These are phyloP conservation scores for Suhomyces xylopsoci DNA, from an alignment of 805 yeast species.

Conservation along the genomic window DNA sequence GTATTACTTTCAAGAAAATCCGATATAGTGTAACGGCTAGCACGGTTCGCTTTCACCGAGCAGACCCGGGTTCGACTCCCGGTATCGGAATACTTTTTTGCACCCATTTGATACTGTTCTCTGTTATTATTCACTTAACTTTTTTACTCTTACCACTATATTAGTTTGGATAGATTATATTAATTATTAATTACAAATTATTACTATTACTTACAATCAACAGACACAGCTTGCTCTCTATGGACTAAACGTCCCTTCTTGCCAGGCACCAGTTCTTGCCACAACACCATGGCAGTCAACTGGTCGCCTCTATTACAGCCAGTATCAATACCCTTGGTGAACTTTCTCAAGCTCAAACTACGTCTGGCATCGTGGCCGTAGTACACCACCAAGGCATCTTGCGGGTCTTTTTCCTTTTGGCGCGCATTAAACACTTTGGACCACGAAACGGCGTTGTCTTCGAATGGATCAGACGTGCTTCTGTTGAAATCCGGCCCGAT, in stretches of 20 bases:
- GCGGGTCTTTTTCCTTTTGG: conserved; percentile 32
- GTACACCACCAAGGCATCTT: conserved; percentile 46
- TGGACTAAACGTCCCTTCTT: conserved; percentile 14
- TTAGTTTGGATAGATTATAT: neutral
- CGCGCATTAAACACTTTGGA: conserved; percentile 51
- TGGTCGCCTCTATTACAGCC: conserved; percentile 77
- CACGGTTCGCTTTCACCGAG: conserved; percentile 84
- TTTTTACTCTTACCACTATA: too few relatives aligned
- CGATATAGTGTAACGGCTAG: conserved; percentile 80
- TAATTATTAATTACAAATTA: neutral
- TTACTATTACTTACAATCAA: conserved; percentile 6
- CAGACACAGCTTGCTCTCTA: conserved; percentile 19
- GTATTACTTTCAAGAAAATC: conserved; percentile 21
- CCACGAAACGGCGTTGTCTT: conserved; percentile 48
- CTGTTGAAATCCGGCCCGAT: conserved; percentile 60
- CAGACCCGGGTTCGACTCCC: conserved; percentile 84
- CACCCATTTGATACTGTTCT: neutral
- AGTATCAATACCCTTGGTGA: conserved; percentile 76
- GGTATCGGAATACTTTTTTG: conserved; percentile 55
- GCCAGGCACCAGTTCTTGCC: conserved; percentile 12
- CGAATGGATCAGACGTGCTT: conserved; percentile 49
- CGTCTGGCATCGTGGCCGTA: conserved; percentile 89
- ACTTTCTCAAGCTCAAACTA: conserved; percentile 64
- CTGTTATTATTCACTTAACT: too few relatives aligned
- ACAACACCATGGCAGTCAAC: conserved; percentile 60